phyloP scores from a whole-genome alignment of 2,329 filamentous ascomycete species.

The Ploettnerulaceae sp. region DNA sequence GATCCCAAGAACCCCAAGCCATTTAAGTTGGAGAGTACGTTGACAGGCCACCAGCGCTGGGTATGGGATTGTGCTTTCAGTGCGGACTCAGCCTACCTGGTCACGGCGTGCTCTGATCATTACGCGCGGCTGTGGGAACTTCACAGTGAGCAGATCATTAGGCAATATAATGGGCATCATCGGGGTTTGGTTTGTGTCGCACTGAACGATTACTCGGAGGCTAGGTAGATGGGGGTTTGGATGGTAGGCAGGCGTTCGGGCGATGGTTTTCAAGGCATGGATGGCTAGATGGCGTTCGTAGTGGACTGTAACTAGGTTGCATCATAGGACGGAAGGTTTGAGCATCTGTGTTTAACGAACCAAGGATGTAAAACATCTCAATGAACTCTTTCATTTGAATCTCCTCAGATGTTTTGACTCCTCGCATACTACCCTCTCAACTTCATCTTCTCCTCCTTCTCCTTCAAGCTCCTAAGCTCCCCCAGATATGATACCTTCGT shows the following conservation, averaged over 20 bases:
- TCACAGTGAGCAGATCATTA: conserved; percentile 62
- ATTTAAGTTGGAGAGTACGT: conserved; percentile 63
- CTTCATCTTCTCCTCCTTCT: no score
- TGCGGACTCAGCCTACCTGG: conserved; percentile 67
- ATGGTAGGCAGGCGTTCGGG: conserved; percentile 6
- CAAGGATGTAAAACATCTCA: no score
- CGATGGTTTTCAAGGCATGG: neutral
- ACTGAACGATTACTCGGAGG: conserved; percentile 24
- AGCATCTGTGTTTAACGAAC: no score
- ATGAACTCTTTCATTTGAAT: no score
- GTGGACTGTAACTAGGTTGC: no score
- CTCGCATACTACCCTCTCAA: no score
- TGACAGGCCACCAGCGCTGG: conserved; percentile 70
- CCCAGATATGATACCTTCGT: no score
- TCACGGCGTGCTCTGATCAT: conserved; percentile 70
- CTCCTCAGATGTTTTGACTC: no score
- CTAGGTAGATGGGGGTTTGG: conserved; percentile 11
- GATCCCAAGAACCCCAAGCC: conserved; percentile 42
- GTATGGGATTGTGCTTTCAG: conserved; percentile 77
- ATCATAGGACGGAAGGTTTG: no score
- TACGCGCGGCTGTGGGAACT: conserved; percentile 71
- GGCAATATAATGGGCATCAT: conserved; percentile 74
- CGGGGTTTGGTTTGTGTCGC: conserved; percentile 42
- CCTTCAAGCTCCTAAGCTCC: no score
- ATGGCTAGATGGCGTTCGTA: neutral